Conservation (phyloP, 495 filamentous ascomycete species). For the Podospora anserina region DNA sequence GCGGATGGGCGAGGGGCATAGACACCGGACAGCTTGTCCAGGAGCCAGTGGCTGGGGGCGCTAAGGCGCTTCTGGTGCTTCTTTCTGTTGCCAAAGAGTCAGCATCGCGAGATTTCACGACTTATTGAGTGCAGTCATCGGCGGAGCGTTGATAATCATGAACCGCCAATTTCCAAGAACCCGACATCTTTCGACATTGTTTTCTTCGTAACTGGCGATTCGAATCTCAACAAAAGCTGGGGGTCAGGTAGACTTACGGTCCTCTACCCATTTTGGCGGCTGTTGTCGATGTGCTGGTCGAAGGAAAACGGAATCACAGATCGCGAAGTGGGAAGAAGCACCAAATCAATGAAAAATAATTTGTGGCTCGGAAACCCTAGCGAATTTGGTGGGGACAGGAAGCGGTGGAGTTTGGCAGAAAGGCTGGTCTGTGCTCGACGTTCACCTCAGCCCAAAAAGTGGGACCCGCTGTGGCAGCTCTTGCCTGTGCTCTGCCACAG, state of each 20-base stretch:
- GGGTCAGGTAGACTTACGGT: conserved; percentile 42
- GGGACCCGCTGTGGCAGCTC: not conserved
- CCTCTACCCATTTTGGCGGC: conserved; percentile 47
- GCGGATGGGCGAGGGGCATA: conserved; percentile 94
- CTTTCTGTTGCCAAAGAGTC: conserved; percentile 58
- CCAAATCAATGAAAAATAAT: conserved; percentile 29
- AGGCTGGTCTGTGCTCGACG: conserved; percentile 15
- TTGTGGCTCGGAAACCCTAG: conserved; percentile 38
- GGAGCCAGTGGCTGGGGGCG: conserved; percentile 97
- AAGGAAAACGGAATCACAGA: conserved; percentile 28
- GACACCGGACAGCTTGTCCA: conserved; percentile 97
- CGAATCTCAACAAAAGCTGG: not conserved
- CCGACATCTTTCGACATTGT: not conserved
- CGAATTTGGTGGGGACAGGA: conserved; percentile 22
- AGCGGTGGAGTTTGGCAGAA: conserved; percentile 27
- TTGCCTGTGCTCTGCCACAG: not conserved
- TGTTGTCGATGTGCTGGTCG: conserved; percentile 34
- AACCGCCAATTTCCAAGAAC: not conserved
- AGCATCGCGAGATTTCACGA: conserved; percentile 17
- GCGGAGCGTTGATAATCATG: not conserved
- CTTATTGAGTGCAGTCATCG: not conserved
- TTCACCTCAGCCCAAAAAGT: not conserved
- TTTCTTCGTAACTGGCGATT: not conserved
- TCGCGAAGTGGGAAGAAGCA: conserved; percentile 22
- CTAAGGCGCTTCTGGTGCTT: conserved; percentile 99